A percentile compares a stretch with the other conserved stretches of the same genome.
These are phyloP conservation scores for Magnolia kwangsiensis DNA, from an alignment of 164 flowering plant genomes.

Conservation along the genomic window DNA sequence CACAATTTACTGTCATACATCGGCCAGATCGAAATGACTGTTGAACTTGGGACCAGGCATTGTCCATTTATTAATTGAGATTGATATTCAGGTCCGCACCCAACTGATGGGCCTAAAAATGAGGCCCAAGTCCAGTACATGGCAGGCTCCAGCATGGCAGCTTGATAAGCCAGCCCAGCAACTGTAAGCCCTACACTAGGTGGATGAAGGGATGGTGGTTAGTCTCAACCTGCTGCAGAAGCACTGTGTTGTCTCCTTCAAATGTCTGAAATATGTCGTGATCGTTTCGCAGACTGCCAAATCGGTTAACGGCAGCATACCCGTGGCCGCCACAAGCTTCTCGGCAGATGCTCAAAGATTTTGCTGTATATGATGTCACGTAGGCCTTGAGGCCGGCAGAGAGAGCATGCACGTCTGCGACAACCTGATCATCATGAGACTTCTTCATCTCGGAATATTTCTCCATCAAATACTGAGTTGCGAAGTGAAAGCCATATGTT, in stretches of 20 bases:
- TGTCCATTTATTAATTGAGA: background rate
- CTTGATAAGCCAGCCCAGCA: too few relatives aligned
- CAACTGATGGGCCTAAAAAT: too few relatives aligned
- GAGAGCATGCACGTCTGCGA: constrained; percentile 83
- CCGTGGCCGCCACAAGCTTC: constrained; percentile 99
- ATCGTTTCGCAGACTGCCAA: constrained; percentile 88
- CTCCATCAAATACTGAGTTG: constrained; percentile 66
- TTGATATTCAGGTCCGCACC: too few relatives aligned
- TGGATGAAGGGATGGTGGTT: background rate
- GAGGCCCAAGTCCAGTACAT: too few relatives aligned
- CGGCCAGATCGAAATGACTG: background rate
- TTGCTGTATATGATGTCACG: constrained; percentile 82
- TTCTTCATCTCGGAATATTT: constrained; percentile 89
- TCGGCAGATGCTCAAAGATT: constrained; percentile 75
- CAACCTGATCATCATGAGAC: constrained; percentile 69
- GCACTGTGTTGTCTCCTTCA: constrained; percentile 99
- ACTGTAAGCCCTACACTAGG: background rate
- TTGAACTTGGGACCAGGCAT: background rate
- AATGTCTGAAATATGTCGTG: constrained; percentile 98
- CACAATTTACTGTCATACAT: background rate
- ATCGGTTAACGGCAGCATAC: constrained; percentile 90
- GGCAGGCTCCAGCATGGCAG: too few relatives aligned
- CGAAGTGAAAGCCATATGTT: constrained; percentile 89
- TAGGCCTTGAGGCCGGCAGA: constrained; percentile 93
- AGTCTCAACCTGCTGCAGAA: constrained; percentile 75